phyloP scores from a whole-genome alignment of 345 rosid genomes.

The Eucalyptus globulus region DNA sequence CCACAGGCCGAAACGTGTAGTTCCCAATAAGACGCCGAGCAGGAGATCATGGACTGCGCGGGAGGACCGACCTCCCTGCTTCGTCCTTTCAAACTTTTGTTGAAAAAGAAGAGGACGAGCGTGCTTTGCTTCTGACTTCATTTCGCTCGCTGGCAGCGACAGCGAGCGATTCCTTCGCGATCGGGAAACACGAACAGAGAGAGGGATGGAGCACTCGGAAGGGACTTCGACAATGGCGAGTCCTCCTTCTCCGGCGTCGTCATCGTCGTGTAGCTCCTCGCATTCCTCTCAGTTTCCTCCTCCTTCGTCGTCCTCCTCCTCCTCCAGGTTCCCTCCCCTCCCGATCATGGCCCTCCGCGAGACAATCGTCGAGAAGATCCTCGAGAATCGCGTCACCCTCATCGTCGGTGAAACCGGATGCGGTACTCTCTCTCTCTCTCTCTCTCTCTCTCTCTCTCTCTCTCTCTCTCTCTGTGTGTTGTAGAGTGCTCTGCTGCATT shows the following conservation, averaged over 20 bases:
- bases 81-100: not conserved
- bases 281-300: constrained; percentile 25
- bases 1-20: not conserved
- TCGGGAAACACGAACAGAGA: not conserved
- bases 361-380: constrained; percentile 68
- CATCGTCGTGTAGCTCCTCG: constrained; percentile 24
- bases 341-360: constrained; percentile 52
- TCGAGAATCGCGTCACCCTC: constrained; percentile 88
- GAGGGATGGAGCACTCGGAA: not conserved
- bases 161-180: not conserved
- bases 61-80: not conserved
- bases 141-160: not conserved
- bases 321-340: constrained; percentile 44
- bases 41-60: not conserved
- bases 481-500: not conserved
- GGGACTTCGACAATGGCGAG: constrained; percentile 15
- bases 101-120: not conserved
- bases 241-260: constrained; percentile 26
- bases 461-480: too few relatives aligned
- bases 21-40: not conserved
- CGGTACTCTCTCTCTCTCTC: constrained; percentile 20
- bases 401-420: constrained; percentile 93
- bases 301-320: not conserved
- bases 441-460: too few relatives aligned
- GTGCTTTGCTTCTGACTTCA: not conserved